phyloP scores from a whole-genome alignment of 164 flowering plant genomes.

The Magnolia sinica region DNA sequence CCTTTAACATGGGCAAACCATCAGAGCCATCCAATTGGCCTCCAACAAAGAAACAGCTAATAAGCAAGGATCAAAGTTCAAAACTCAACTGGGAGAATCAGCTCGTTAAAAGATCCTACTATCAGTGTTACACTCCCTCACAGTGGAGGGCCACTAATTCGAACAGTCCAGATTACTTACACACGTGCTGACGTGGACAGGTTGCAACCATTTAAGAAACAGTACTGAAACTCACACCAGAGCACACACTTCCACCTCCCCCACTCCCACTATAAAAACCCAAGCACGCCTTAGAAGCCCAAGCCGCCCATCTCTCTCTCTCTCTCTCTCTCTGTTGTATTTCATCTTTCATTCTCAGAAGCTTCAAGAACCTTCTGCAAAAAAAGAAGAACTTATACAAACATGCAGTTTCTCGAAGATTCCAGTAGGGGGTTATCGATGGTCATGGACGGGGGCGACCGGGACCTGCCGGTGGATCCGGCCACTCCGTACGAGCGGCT shows the following conservation, averaged over 20 bases:
- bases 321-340: background rate
- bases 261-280: background rate
- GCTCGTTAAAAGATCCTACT: too few relatives aligned
- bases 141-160: too few relatives aligned
- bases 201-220: background rate
- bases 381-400: background rate
- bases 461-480: background rate
- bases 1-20: too few relatives aligned
- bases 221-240: background rate
- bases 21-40: too few relatives aligned
- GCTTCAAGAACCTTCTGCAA: background rate
- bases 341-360: background rate
- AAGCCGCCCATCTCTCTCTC: background rate
- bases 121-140: too few relatives aligned
- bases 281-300: background rate
- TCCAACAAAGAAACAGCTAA: too few relatives aligned
- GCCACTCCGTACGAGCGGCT: constrained; percentile 38
- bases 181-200: too few relatives aligned
- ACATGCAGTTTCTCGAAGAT: constrained; percentile 1
- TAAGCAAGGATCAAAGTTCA: too few relatives aligned
- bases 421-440: background rate
- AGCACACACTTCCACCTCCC: background rate
- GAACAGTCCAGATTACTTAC: too few relatives aligned
- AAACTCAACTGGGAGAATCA: too few relatives aligned
- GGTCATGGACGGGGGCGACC: background rate